Conservation (phyloP, 495 filamentous ascomycete genomes). For the Aspergillus nidulans region DNA sequence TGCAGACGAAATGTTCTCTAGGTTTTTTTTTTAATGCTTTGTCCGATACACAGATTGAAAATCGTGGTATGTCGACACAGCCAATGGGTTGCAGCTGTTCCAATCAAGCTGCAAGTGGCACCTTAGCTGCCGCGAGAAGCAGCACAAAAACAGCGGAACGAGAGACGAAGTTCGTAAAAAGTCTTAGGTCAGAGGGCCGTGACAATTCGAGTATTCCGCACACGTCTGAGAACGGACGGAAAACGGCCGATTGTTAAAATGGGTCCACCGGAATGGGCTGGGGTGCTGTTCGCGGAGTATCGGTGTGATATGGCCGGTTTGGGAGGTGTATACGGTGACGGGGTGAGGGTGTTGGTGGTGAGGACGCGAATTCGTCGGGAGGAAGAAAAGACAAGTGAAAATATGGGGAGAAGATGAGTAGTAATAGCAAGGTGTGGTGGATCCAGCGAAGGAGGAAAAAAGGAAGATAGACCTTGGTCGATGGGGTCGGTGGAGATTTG, state of each 20-base stretch:
- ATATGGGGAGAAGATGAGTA: conserved; percentile 23
- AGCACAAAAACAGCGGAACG: conserved; percentile 4
- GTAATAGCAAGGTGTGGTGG: conserved; percentile 19
- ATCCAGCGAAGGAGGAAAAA: conserved; percentile 19
- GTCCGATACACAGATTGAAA: conserved; percentile 11
- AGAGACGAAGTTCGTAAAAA: background rate
- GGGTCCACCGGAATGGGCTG: conserved; percentile 3
- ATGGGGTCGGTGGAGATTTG: conserved; percentile 22
- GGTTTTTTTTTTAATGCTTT: conserved; percentile 4
- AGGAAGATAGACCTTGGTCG: conserved; percentile 20
- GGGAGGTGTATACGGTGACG: conserved; percentile 3
- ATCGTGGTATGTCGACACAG: conserved; percentile 15
- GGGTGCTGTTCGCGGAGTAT: background rate
- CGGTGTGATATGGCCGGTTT: conserved; percentile 5
- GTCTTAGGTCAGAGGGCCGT: background rate
- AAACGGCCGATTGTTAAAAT: conserved; percentile 13
- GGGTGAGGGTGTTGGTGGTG: background rate
- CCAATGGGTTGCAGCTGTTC: conserved; percentile 16
- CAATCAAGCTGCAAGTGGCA: conserved; percentile 21
- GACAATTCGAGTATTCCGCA: background rate
- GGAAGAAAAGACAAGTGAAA: conserved; percentile 11
- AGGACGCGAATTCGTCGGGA: conserved; percentile 10
- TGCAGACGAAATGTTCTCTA: conserved; percentile 21
- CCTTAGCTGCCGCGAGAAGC: conserved; percentile 16
- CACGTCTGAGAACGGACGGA: conserved; percentile 4